Percentiles rank a stretch among this genome's conserved stretches.
These are phyloP conservation scores for Sambucus nigra DNA, from an alignment of 129 eudicot species.

Conservation along the genomic window DNA sequence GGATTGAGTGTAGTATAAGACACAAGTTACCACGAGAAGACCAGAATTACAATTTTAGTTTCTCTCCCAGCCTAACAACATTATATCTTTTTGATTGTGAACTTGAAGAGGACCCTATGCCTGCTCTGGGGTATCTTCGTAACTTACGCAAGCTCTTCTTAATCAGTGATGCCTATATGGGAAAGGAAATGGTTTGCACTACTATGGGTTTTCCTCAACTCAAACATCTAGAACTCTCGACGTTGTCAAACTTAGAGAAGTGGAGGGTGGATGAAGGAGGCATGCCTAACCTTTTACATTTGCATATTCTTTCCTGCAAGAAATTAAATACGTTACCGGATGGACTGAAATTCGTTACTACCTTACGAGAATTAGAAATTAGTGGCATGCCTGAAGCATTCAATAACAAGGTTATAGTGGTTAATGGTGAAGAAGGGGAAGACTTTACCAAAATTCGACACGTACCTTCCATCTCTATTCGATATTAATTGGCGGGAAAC, in stretches of 20 bases:
- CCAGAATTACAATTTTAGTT: neutral
- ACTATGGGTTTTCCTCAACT: constrained; percentile 18
- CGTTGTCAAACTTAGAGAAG: constrained; percentile 9
- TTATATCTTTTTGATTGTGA: constrained; percentile 4
- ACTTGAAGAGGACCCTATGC: constrained; percentile 21
- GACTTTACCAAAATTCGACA: constrained; percentile 1
- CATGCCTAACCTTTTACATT: constrained; percentile 12
- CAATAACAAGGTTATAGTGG: constrained; percentile 1
- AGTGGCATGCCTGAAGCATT: constrained; percentile 2
- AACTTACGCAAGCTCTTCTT: constrained; percentile 7
- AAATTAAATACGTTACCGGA: constrained; percentile 23
- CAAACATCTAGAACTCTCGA: constrained; percentile 6
- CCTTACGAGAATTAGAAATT: neutral
- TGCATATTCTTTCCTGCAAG: constrained; percentile 6
- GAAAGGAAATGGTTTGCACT: constrained; percentile 18
- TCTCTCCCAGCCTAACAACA: constrained; percentile 11
- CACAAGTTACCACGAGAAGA: neutral
- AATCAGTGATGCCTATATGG: constrained; percentile 5
- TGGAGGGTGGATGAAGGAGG: constrained; percentile 30
- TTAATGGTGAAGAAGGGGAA: neutral
- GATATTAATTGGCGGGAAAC: too few species aligned
- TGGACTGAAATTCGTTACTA: constrained; percentile 9
- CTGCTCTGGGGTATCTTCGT: constrained; percentile 20
- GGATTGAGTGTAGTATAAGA: constrained; percentile 1
- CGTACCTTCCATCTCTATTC: neutral